Conservation (phyloP, 2,329 filamentous ascomycete genomes). For the Aspergillus floridensis region DNA sequence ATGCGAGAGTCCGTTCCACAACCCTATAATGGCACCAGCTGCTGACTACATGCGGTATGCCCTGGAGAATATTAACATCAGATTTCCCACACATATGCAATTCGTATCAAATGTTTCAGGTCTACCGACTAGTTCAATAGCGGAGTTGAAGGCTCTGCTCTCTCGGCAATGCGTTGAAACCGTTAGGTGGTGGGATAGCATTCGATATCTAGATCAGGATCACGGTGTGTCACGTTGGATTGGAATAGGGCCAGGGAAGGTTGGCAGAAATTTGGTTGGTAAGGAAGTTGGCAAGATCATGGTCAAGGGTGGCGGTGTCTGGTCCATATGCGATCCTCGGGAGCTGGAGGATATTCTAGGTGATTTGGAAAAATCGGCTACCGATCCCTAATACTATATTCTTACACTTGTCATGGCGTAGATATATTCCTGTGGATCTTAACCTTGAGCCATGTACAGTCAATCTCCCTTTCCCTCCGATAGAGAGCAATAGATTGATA, state of each 20-base stretch:
- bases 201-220: conserved; percentile 82
- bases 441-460: background rate
- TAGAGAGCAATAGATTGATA: background rate
- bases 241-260: conserved; percentile 89
- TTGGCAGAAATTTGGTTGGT: conserved; percentile 87
- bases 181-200: conserved; percentile 91
- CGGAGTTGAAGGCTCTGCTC: conserved; percentile 74
- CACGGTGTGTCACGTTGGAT: conserved; percentile 80
- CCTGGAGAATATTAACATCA: conserved; percentile 63
- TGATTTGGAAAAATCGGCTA: conserved; percentile 64
- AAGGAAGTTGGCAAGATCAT: conserved; percentile 86
- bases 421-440: background rate
- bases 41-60: conserved; percentile 69
- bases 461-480: background rate
- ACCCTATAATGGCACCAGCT: conserved; percentile 84
- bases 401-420: background rate
- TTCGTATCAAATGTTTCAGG: conserved; percentile 87
- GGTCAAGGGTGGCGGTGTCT: conserved; percentile 86
- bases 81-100: conserved; percentile 70
- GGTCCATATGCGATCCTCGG: conserved; percentile 80
- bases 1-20: conserved; percentile 87
- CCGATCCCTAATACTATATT: conserved; percentile 2
- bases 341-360: conserved; percentile 69
- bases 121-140: conserved; percentile 69
- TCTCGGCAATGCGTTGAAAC: conserved; percentile 85